Evolutionary conservation across 2,329 filamentous ascomycete species (phyloP).

Genomic region (Didymella segeticola): DNA sequence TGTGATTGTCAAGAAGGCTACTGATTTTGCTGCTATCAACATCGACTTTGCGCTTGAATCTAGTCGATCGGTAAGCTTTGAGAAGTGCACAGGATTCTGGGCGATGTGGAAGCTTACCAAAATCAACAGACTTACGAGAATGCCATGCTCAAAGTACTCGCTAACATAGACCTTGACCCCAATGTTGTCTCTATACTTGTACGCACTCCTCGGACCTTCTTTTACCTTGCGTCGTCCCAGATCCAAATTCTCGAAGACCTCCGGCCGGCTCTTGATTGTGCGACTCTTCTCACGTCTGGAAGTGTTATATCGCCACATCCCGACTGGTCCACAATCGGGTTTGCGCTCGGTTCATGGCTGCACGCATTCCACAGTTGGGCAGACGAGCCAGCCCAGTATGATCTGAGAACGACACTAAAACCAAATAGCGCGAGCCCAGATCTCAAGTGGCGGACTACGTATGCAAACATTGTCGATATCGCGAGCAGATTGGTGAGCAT

Average conservation of each 20-base stretch:
- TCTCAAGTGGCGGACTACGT: background rate
- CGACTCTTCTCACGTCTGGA: background rate
- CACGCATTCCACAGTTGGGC: background rate
- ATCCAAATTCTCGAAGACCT: conserved; percentile 5
- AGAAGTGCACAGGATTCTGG: background rate
- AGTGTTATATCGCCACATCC: background rate
- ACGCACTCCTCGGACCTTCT: background rate
- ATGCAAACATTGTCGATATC: background rate
- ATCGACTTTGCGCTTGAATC: conserved; percentile 3
- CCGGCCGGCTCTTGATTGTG: background rate
- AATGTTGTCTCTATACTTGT: background rate
- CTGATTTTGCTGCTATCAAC: conserved; percentile 1
- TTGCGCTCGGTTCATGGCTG: background rate
- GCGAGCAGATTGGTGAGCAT: background rate
- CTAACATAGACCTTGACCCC: background rate
- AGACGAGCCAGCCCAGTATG: background rate
- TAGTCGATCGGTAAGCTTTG: background rate
- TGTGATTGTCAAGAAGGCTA: conserved; percentile 1
- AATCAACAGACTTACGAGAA: background rate
- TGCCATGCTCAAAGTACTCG: background rate
- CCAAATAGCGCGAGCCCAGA: background rate
- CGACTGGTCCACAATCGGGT: background rate
- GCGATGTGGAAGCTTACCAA: background rate
- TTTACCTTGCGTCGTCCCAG: background rate
- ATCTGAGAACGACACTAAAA: background rate